These are phyloP conservation scores for Cladosporium colombiae DNA, from an alignment of 2,329 filamentous ascomycete genomes.

Conservation along the genomic window DNA sequence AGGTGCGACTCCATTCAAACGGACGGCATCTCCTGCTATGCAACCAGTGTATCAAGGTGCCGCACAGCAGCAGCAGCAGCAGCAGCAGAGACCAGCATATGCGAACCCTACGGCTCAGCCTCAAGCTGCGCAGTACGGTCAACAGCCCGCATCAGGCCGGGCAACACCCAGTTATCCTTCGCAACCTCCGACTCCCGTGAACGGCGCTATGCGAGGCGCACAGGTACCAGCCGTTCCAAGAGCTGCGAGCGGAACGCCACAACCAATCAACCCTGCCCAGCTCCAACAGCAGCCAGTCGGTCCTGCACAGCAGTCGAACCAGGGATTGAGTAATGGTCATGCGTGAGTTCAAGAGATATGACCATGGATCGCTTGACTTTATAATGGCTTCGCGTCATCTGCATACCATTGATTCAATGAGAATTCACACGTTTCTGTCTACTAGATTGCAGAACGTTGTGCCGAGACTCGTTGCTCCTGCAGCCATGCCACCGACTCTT, in stretches of 20 bases:
- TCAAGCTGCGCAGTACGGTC: conserved; percentile 24
- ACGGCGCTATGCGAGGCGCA: conserved; percentile 22
- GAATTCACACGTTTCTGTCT: not conserved
- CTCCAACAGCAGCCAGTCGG: not conserved
- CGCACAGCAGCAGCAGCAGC: not conserved
- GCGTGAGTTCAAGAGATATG: not conserved
- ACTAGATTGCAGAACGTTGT: not conserved
- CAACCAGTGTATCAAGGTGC: conserved; percentile 14
- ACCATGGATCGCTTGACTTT: not conserved
- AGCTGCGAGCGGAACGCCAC: conserved; percentile 14
- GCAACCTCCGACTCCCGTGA: conserved; percentile 34
- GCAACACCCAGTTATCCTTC: conserved; percentile 34
- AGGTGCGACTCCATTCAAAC: conserved; percentile 24
- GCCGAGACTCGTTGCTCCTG: not conserved
- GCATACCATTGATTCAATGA: not conserved
- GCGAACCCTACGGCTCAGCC: not conserved
- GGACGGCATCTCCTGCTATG: conserved; percentile 33
- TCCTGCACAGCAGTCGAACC: not conserved
- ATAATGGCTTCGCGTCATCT: not conserved
- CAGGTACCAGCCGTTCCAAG: not conserved
- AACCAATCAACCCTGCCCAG: conserved; percentile 1
- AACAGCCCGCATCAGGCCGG: conserved; percentile 32
- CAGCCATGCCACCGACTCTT: not conserved
- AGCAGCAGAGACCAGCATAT: conserved; percentile 21
- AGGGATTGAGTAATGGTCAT: conserved; percentile 2